These are phyloP conservation scores for Solanum piurae DNA, from an alignment of 257 asterid species.

Conservation along the genomic window DNA sequence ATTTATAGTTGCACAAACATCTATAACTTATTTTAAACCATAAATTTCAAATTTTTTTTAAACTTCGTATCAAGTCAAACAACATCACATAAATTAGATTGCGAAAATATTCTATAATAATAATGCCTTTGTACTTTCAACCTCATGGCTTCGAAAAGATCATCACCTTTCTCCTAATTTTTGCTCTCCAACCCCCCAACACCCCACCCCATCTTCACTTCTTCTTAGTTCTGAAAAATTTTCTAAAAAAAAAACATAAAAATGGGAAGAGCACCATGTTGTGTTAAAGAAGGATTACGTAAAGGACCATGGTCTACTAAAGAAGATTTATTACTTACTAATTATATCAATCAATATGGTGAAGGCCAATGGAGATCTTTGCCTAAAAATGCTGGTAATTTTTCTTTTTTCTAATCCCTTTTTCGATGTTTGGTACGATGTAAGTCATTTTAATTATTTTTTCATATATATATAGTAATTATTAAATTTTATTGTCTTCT, in stretches of 20 bases:
- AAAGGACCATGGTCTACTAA: conserved; percentile 48
- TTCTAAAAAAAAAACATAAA: not conserved
- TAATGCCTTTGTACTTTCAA: not conserved
- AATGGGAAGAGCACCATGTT: conserved; percentile 57
- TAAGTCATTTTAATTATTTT: not conserved
- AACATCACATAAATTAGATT: no score
- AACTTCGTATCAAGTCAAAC: no score
- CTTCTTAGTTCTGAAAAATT: not conserved
- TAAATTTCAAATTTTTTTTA: no score
- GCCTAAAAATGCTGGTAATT: conserved; percentile 44
- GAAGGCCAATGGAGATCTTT: conserved; percentile 57
- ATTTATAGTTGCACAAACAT: no score
- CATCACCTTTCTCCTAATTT: not conserved
- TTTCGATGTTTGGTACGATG: not conserved
- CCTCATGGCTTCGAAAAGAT: not conserved
- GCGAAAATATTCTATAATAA: not conserved
- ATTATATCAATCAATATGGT: conserved; percentile 36
- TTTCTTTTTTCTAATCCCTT: not conserved
- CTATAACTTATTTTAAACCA: no score
- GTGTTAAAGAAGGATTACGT: conserved; percentile 38
- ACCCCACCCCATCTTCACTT: not conserved
- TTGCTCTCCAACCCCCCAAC: not conserved
- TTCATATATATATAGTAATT: not conserved
- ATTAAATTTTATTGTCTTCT: not conserved
- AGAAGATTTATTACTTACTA: conserved; percentile 36